Evolutionary conservation across 805 yeast genomes (phyloP).

Genomic region (Blastobotrys robertii): DNA sequence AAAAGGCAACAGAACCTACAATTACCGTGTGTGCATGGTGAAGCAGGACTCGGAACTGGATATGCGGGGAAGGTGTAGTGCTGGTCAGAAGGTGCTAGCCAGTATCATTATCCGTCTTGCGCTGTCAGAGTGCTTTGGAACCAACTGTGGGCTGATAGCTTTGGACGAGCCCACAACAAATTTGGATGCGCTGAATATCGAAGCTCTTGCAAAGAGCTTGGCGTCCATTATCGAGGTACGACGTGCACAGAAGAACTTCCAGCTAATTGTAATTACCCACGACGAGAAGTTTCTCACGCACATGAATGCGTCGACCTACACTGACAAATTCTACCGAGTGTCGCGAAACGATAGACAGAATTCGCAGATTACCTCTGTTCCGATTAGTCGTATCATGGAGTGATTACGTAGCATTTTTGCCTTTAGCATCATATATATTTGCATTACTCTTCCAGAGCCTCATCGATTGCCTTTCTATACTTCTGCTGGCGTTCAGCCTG

Average conservation of each 20-base stretch:
- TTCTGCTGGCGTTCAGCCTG: conserved; percentile 74
- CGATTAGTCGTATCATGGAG: conserved; percentile 18
- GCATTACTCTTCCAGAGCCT: conserved; percentile 12
- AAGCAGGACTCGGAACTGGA: conserved; percentile 87
- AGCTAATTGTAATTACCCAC: conserved; percentile 90
- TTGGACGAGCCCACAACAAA: conserved; percentile 98
- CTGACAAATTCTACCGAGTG: conserved; percentile 80
- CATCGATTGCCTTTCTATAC: conserved; percentile 55
- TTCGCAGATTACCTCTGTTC: conserved; percentile 55
- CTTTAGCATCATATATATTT: not conserved
- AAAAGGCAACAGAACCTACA: conserved; percentile 56
- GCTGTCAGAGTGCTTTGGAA: conserved; percentile 90
- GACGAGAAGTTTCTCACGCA: conserved; percentile 82
- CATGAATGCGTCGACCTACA: conserved; percentile 76
- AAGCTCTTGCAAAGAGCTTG: conserved; percentile 74
- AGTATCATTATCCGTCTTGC: conserved; percentile 86
- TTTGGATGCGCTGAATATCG: conserved; percentile 80
- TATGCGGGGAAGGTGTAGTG: conserved; percentile 97
- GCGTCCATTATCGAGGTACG: conserved; percentile 66
- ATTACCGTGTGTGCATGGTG: conserved; percentile 90
- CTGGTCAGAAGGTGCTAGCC: conserved; percentile 94
- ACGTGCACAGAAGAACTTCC: conserved; percentile 76
- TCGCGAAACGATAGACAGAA: conserved; percentile 73
- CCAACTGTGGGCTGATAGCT: conserved; percentile 90
- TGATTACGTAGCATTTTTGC: not conserved